Base-by-base conservation (phyloP, 2,329 filamentous ascomycete species). In the Nemania abortiva region DNA sequence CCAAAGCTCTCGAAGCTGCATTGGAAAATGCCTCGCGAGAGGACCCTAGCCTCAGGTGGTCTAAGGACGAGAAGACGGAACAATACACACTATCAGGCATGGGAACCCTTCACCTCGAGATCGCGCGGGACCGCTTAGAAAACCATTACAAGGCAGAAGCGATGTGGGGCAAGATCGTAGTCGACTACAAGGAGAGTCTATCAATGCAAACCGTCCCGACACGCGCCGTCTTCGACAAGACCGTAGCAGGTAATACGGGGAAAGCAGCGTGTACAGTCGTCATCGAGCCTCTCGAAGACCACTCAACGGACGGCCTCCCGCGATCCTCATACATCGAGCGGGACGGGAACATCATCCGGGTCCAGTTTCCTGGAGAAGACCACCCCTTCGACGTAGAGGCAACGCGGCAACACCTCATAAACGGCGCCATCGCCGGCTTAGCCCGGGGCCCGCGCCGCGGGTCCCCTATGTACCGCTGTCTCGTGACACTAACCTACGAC, bases 21-120 rank as follows among this genome's bases (percentile, higher is more conserved):
- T 84, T 99, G 6, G 87, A 89, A 5, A 88, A 96, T 57, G 87
- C 97, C 5, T 88, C 97, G 0, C 87, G 96, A 74, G 96, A 99
- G 82, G 96, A 99, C 75, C 96, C 96, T 0, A 98, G 94, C 79
- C 84, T 99, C 24, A 89, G 96, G 65, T 92, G 97, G 78, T 92
- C 87, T 42, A 85, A 93, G 34, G 93, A 98, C 75, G 90, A 95
- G 70, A 96, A 98, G 79, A 95, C 93, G 1, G 96, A 96, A 1
- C 94, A 97, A 77, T 98, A 96, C 55, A 91, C 97, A 37, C 86
- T 99, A 0, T 95, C 95, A 62, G 96, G 96, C 3, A 98, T 99
- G 96, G 96, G 96, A 7, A 94, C 97, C 76, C 87, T 99, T 31
- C 96, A 99, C 80, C 86, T 99, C 0, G 96, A 99, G 75, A 96